Evolutionary conservation across 441 rosid genomes (phyloP).

Genomic region (Populus hybrid): DNA sequence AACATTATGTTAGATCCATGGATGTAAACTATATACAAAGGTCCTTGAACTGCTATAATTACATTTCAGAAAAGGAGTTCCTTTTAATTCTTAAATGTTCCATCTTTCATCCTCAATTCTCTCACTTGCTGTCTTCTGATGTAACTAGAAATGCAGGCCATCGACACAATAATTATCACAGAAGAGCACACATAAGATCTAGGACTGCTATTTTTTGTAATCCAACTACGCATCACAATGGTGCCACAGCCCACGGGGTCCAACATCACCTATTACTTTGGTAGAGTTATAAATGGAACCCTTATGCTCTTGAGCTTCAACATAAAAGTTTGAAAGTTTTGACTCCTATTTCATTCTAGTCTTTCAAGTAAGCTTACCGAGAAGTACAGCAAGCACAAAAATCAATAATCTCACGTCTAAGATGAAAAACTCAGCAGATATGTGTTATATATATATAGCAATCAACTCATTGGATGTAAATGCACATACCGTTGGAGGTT

Average conservation of each 20-base stretch:
- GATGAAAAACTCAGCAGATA: not conserved
- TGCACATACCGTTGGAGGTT: conserved; percentile 75
- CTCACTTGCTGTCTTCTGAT: not conserved
- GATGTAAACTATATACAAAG: not conserved
- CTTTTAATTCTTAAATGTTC: not conserved
- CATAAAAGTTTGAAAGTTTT: not conserved
- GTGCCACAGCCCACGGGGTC: too few species aligned
- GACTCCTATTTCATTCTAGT: not conserved
- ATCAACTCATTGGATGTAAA: not conserved
- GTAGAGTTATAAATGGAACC: not conserved
- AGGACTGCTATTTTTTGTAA: not conserved
- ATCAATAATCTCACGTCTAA: not conserved
- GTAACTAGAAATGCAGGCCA: not conserved
- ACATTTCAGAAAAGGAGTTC: not conserved
- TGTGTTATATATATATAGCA: not conserved
- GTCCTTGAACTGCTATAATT: not conserved
- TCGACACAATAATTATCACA: not conserved
- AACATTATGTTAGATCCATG: not conserved
- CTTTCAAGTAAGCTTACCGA: not conserved
- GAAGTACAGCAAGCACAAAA: not conserved
- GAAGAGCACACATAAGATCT: not conserved
- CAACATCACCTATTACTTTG: not conserved
- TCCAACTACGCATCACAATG: not conserved
- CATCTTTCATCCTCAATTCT: not conserved
- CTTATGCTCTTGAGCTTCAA: not conserved